A percentile compares a stretch with the other conserved stretches of the same genome.
These are phyloP conservation scores for Neurospora sp. DNA, from an alignment of 495 filamentous ascomycete genomes.

Conservation along the genomic window DNA sequence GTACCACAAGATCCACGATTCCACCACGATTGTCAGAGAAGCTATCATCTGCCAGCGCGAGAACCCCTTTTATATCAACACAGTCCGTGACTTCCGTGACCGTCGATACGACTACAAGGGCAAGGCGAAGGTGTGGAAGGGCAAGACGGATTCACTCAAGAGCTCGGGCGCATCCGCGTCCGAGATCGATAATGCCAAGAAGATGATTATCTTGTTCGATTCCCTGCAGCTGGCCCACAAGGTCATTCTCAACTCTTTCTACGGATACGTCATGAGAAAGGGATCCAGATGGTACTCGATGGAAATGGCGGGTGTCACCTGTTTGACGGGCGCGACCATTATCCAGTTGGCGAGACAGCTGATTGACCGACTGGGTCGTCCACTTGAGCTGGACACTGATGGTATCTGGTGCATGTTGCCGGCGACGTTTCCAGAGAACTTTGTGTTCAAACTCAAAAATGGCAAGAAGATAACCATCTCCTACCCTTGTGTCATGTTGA, in stretches of 20 bases:
- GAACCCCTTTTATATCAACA: slow-evolving; percentile 98
- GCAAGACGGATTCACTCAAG: slow-evolving; percentile 81
- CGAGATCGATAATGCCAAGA: slow-evolving; percentile 91
- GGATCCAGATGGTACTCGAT: slow-evolving; percentile 98
- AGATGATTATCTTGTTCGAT: slow-evolving; percentile 96
- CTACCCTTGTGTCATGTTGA: slow-evolving; percentile 98
- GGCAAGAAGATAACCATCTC: slow-evolving; percentile 93
- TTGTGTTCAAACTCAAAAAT: slow-evolving; percentile 84
- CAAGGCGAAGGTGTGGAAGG: slow-evolving; percentile 96
- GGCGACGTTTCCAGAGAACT: slow-evolving; percentile 93
- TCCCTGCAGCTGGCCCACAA: slow-evolving; percentile 96
- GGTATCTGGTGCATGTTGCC: slow-evolving; percentile 99
- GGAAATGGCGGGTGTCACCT: slow-evolving; percentile 99
- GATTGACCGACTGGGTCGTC: slow-evolving; percentile 86
- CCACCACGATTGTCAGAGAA: slow-evolving; percentile 84
- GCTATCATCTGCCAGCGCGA: slow-evolving; percentile 98
- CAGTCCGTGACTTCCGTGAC: slow-evolving; percentile 89
- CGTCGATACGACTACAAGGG: slow-evolving; percentile 97
- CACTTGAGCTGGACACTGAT: slow-evolving; percentile 95
- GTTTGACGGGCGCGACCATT: slow-evolving; percentile 90
- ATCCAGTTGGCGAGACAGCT: slow-evolving; percentile 95
- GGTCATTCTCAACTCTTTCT: slow-evolving; percentile 98
- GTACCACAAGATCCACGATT: slow-evolving; percentile 98
- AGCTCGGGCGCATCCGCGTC: slow-evolving; percentile 60
- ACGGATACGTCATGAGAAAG: slow-evolving; percentile 99